Evolutionary conservation across 805 yeast species (phyloP), one percentile per base, ranked within the genome.

Genomic region (Candida boidinii): DNA sequence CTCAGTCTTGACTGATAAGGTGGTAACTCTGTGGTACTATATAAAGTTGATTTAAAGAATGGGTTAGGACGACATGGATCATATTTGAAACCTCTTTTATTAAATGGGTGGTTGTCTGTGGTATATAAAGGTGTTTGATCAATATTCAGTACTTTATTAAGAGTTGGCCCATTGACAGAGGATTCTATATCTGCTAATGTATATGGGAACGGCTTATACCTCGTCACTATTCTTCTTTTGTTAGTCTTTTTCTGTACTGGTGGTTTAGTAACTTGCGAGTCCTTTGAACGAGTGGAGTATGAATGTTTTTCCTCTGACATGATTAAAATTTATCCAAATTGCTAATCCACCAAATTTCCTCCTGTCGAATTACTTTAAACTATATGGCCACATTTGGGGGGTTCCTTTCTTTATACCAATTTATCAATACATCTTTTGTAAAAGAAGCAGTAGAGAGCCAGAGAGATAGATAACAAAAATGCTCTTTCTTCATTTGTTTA

Each of bases 11-110:
- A 71, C 1, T 47, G 39, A 47, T 53, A 77, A 2, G 94, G 95
- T 1, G 80, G 79, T 7, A 79, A 53, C 36, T 88, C 96, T 0
- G 85, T 73, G 1, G 85, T 73, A 24, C 80, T 63, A 49, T 82
- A 88, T 43, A 77, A 62, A 18, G 74, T 58, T 10, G 78, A 66
- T 2, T 59, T 53, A 36, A 85, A 68, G 1, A 48, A 44, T 2
- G 82, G 79, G 44, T 77, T 76, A 0, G 94, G 87, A 3, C 78
- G 66, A 48, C 95, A 84, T 12, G 87, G 77, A 29, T 73, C 65
- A 53, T 88, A 90, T 39, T 85, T 76, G 60, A 79, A 90, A 2
- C 94, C 90, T 32, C 92, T 59, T 44, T 75, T 72, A 51, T 86
- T 86, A 44, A 70, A 63, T 0, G 96, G 96, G 32, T 76, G 73